These are phyloP conservation scores for Aspergillus pseudonomiae DNA, from an alignment of 2,329 filamentous ascomycete genomes.

Conservation along the genomic window DNA sequence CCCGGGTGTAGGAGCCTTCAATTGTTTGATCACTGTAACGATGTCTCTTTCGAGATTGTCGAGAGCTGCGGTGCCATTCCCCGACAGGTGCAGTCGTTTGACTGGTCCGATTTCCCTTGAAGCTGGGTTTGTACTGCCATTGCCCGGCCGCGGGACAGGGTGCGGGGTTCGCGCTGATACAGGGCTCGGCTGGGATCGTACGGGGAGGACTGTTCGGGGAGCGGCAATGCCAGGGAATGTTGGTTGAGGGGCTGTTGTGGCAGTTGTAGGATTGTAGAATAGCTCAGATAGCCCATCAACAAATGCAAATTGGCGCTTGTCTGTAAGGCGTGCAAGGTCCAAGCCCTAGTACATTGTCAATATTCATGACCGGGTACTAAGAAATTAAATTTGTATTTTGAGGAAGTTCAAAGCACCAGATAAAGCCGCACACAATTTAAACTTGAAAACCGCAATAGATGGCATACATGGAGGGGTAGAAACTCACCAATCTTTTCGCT, in stretches of 20 bases:
- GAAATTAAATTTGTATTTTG: not conserved
- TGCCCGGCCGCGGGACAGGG: conserved; percentile 13
- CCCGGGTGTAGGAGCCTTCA: conserved; percentile 24
- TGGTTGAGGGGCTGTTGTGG: conserved; percentile 17
- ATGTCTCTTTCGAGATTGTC: conserved; percentile 41
- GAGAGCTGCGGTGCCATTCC: conserved; percentile 32
- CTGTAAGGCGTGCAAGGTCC: conserved; percentile 65
- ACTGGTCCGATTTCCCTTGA: conserved; percentile 23
- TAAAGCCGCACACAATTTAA: not conserved
- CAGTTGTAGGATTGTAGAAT: conserved; percentile 42
- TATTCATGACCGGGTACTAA: not conserved
- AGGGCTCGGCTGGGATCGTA: conserved; percentile 29
- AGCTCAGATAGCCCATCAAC: conserved; percentile 73
- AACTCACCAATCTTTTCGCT: conserved; percentile 65
- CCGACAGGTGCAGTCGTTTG: conserved; percentile 35
- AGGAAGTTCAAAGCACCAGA: too few species aligned
- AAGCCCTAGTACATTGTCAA: conserved; percentile 57
- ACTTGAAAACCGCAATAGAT: too few species aligned
- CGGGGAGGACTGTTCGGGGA: conserved; percentile 29
- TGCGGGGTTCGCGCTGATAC: conserved; percentile 26
- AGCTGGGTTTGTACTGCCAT: conserved; percentile 17
- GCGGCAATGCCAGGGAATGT: conserved; percentile 19
- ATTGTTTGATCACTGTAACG: conserved; percentile 32
- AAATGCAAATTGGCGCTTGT: conserved; percentile 67
- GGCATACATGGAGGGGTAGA: not conserved